Evolutionary conservation across 1,139 yeast species (phyloP).

Genomic region (Chernovozyma aurita): DNA sequence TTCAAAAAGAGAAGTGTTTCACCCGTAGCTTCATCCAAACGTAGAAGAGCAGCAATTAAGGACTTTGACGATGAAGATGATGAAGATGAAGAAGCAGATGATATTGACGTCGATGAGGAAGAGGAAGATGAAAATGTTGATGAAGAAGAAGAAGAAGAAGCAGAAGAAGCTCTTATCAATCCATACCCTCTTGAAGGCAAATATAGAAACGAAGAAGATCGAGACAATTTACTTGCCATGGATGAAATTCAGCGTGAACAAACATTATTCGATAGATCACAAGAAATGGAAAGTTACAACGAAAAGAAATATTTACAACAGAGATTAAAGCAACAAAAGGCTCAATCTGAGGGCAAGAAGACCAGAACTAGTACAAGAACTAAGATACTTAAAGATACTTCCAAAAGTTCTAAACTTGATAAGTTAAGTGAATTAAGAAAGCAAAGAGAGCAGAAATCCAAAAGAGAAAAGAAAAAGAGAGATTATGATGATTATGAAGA

Average conservation of each 20-base stretch:
- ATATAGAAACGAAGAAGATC: conserved; percentile 78
- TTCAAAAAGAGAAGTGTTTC: conserved; percentile 5
- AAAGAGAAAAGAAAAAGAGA: conserved; percentile 25
- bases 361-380: conserved; percentile 25
- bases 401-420: conserved; percentile 33
- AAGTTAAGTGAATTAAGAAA: conserved; percentile 80
- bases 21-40: conserved; percentile 12
- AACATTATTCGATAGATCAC: conserved; percentile 85
- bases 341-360: conserved; percentile 19
- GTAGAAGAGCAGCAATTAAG: conserved; percentile 17
- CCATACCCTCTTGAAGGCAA: conserved; percentile 96
- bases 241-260: conserved; percentile 93
- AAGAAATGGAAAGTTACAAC: conserved; percentile 80
- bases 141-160: conserved; percentile 20
- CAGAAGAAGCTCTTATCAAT: conserved; percentile 38
- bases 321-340: conserved; percentile 56
- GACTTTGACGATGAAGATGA: conserved; percentile 19
- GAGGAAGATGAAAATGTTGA: conserved; percentile 34
- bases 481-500: conserved; percentile 25
- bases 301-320: conserved; percentile 80
- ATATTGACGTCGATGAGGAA: conserved; percentile 18
- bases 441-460: conserved; percentile 68
- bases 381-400: conserved; percentile 23
- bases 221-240: conserved; percentile 60
- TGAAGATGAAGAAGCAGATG: conserved; percentile 17